Base-by-base conservation (phyloP, 352 stramenopile species). In the Phytophthora foliorum region DNA sequence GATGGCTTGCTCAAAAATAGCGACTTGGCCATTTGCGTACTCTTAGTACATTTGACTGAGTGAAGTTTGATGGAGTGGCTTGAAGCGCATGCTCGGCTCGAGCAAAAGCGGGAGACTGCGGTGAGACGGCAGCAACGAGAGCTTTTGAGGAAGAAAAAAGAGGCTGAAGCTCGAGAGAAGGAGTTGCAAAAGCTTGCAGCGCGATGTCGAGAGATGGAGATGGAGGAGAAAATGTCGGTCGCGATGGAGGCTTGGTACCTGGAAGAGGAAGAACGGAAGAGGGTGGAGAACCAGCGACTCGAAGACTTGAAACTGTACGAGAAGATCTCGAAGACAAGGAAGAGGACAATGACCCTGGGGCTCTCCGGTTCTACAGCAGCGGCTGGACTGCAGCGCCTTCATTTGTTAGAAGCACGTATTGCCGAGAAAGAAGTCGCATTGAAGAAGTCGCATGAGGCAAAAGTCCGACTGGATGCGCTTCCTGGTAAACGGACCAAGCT, bases 101-200 rank as follows among this genome's bases (percentile, higher is more conserved):
- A 92, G 62, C 58, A 77, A 21, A 88, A 88, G 63, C 77, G 80
- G 57, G 60, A 67, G 34, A 45, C 74, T 11, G 78, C 76, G 48
- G 31, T 86, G 39, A 59, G 80, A 45, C 72, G 77, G 5, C 79
- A 90, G 48, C 76, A 88, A 57, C 77, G 81, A 52, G 84, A 89
- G 39, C 36, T 81, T 17, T 73, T 79, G 39, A 67, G 69, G 32
- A 57, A 49, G 64, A 69, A 69, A 32, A 25, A 14, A 2, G 34
- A 82, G 50, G 53, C 59, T 0, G 72, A 85, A 32, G 50, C 32
- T 51, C 61, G 55, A 14, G 70, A 81, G 56, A 72, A 74, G 41
- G 77, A 87, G 42, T 57, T 69, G 21, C 58, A 56, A 10, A 79
- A 74, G 46, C 46, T 82, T 19, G 34, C 27, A 2, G 39, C 48